A percentile compares a stretch with the other conserved stretches of the same genome.
Conservation (phyloP, 1,284 basidiomycete species). For the Peniophora sp. region DNA sequence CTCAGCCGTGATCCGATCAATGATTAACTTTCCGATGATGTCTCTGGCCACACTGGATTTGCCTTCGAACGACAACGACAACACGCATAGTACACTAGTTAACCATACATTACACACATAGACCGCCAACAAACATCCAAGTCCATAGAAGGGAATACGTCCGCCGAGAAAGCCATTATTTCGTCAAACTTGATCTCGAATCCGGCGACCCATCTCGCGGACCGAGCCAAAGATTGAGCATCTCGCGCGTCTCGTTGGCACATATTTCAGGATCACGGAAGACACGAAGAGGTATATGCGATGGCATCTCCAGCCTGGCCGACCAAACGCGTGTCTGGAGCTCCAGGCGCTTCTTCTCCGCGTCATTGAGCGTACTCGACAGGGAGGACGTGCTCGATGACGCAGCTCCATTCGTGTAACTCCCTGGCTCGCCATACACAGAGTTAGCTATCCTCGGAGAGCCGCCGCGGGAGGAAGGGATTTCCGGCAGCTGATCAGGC, state of each 20-base stretch:
- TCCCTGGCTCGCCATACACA: slow-evolving; percentile 4
- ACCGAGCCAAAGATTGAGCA: slow-evolving; percentile 15
- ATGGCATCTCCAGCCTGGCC: slow-evolving; percentile 48
- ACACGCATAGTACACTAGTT: no score
- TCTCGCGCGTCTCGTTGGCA: slow-evolving; percentile 34
- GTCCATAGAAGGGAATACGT: no score
- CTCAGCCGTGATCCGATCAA: no score
- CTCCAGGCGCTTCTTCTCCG: slow-evolving; percentile 45
- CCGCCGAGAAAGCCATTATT: no score
- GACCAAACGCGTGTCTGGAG: slow-evolving; percentile 55
- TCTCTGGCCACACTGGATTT: no score
- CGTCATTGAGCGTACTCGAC: slow-evolving; percentile 28
- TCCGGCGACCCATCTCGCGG: no score
- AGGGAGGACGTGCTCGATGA: slow-evolving; percentile 2
- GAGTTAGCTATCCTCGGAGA: slow-evolving; percentile 3
- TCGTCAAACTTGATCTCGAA: no score
- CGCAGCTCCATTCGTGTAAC: not conserved
- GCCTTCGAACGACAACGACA: no score
- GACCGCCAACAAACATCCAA: no score
- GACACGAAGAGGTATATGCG: slow-evolving; percentile 47
- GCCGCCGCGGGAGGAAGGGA: not conserved
- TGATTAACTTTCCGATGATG: no score
- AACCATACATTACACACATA: no score
- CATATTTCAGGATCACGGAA: slow-evolving; percentile 64
- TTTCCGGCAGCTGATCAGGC: not conserved